These are phyloP conservation scores for Picochlorum sp. DNA, from an alignment of 139 green algal genomes.

Conservation along the genomic window DNA sequence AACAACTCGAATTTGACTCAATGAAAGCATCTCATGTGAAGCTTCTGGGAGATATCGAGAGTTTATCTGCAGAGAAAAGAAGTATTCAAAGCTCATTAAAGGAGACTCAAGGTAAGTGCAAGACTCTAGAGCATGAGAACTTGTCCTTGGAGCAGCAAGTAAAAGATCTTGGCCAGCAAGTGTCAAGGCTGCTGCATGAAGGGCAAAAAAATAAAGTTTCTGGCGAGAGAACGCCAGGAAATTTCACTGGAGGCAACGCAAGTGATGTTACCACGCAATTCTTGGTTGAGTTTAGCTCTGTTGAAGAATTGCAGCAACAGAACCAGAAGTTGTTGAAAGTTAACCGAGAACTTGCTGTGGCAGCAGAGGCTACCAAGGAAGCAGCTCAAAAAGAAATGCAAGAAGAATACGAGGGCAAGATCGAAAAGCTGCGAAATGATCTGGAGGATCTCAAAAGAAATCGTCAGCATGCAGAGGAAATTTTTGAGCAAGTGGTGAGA, in stretches of 20 bases:
- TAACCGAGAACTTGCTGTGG: constrained; percentile 32
- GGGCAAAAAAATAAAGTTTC: constrained; percentile 3
- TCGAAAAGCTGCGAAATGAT: constrained; percentile 17
- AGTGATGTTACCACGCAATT: constrained; percentile 30
- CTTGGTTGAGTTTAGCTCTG: background rate
- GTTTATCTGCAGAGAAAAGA: constrained; percentile 15
- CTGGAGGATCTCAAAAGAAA: constrained; percentile 18
- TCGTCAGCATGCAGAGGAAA: constrained; percentile 12
- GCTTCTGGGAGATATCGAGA: constrained; percentile 26
- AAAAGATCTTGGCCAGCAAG: constrained; percentile 33
- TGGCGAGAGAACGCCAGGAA: background rate
- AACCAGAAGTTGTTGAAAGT: constrained; percentile 40
- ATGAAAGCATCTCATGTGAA: constrained; percentile 28
- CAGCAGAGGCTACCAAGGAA: constrained; percentile 19
- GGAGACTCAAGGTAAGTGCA: constrained; percentile 10
- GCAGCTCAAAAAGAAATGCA: constrained; percentile 15
- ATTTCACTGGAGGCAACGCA: constrained; percentile 17
- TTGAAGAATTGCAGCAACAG: constrained; percentile 40
- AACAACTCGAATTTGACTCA: constrained; percentile 35
- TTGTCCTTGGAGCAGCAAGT: constrained; percentile 29
- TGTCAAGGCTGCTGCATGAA: constrained; percentile 29
- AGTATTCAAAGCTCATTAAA: constrained; percentile 12
- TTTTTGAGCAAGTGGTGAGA: constrained; percentile 28
- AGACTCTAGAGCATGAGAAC: constrained; percentile 13
- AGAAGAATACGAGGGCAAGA: constrained; percentile 16